Percentiles rank a stretch among this genome's conserved stretches.
Evolutionary conservation across 75 land plant species (phyloP).

Genomic region (Cunninghamia lanceolata): DNA sequence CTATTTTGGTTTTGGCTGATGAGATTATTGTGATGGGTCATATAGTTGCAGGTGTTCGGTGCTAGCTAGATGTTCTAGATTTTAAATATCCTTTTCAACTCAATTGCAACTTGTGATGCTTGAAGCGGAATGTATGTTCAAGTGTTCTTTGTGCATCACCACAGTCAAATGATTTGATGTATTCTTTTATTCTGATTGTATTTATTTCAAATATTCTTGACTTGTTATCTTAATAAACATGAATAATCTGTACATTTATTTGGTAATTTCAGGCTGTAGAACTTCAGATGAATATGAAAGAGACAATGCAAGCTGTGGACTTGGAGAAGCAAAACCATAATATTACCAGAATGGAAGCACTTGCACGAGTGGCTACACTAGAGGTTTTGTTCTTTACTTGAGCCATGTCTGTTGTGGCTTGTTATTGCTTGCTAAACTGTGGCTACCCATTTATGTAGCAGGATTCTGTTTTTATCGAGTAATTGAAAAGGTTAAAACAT

Average conservation of each 20-base stretch:
- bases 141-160: not conserved
- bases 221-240: not conserved
- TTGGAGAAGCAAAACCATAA: constrained; percentile 86
- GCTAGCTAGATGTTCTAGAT: not conserved
- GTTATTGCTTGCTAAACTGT: constrained; percentile 10
- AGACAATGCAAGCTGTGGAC: constrained; percentile 86
- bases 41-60: not conserved
- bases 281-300: constrained; percentile 66
- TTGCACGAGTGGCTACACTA: constrained; percentile 59
- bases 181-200: not conserved
- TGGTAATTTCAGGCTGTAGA: constrained; percentile 65
- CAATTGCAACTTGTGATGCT: not conserved
- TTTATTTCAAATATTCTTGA: not conserved
- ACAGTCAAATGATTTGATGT: not conserved
- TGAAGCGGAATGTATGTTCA: not conserved
- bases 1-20: not conserved
- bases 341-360: constrained; percentile 81
- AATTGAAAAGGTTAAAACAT: not conserved
- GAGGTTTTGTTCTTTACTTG: constrained; percentile 46
- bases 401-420: constrained; percentile 12
- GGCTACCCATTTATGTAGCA: no score
- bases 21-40: not conserved
- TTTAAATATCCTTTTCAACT: not conserved
- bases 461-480: not conserved
- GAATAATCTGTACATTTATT: not conserved